Evolutionary conservation across 768 basidiomycete species (phyloP), one percentile per base, ranked within the genome.

Genomic region (Panellus pusillus): DNA sequence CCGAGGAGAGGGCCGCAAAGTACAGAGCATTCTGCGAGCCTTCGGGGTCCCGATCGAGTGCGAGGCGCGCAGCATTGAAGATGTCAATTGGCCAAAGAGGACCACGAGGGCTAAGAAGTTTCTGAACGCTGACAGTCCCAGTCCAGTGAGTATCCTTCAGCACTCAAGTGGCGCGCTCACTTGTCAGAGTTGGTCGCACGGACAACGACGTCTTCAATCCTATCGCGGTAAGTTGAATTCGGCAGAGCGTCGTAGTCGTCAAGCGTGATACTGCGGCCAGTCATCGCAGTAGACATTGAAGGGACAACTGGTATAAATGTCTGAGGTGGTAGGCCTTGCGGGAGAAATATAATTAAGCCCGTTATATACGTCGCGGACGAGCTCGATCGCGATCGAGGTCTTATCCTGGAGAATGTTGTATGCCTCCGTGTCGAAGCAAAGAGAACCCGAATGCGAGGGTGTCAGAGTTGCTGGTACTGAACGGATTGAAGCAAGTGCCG

Each of bases 21-120:
- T 60, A 60, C 1, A 60, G 47, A 4, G 38, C 38, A 11, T 45
- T 52, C 4, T 17, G 36, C 1, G 51, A 47, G 31, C 39, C 20
- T 17, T 52, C 44, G 9, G 58, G 58, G 12, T 56, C 54, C 35
- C 27, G 19, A 35, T 60, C 51, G 24, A 60, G 37, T 0, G 47
- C 54, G n/a, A 12, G 28, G 19, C 51, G 50, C 7, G 58, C 58
- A 5, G 58, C 54, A 17, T 18, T 28, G 39, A 60, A 60, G 43
- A 60, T 60, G 40, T 60, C 54, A 35, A 60, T 60, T 12, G 58
- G 54, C 54, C 54, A 60, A 1, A 60, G 18, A 18, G 54, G 32
- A 17, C 58, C 58, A 5, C 48, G 47, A 4, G 58, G 58, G 29
- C 44, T 54, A 1, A 60, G 44, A 1, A 60, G 38, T 6, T 50